phyloP scores from a whole-genome alignment of 2,329 filamentous ascomycete species.

The Pleomassaria siparia region DNA sequence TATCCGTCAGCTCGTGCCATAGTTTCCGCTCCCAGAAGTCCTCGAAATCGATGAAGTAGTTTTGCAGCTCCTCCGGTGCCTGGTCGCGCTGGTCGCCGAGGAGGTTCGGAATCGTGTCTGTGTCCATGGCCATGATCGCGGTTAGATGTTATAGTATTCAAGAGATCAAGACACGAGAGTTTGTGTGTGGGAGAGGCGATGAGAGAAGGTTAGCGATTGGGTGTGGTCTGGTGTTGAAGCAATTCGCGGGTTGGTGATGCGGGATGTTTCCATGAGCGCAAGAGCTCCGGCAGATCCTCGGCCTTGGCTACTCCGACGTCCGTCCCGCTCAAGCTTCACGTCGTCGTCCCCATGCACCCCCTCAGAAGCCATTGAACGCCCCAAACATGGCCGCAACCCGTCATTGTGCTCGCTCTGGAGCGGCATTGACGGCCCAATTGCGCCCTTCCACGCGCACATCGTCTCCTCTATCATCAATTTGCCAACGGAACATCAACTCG shows the following conservation, averaged over 20 bases:
- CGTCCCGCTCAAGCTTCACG: constrained; percentile 17
- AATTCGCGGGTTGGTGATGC: constrained; percentile 11
- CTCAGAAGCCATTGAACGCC: constrained; percentile 42
- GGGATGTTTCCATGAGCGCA: constrained; percentile 11
- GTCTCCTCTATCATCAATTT: constrained; percentile 27
- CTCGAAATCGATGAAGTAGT: constrained; percentile 87
- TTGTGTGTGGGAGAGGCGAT: constrained; percentile 5
- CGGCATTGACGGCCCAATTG: constrained; percentile 37
- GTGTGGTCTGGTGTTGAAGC: constrained; percentile 6
- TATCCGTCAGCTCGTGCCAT: constrained; percentile 97
- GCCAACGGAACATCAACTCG: constrained; percentile 53
- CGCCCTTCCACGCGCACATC: constrained; percentile 29
- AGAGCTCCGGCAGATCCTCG: constrained; percentile 25
- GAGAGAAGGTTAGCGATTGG: constrained; percentile 2
- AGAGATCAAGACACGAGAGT: not conserved
- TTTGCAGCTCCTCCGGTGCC: constrained; percentile 84
- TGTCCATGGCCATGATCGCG: constrained; percentile 65
- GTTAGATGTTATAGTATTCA: not conserved
- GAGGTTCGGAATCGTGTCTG: constrained; percentile 88
- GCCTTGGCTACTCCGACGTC: too few species aligned
- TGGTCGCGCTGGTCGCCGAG: constrained; percentile 86
- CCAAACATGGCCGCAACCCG: constrained; percentile 43
- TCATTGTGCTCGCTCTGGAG: constrained; percentile 43
- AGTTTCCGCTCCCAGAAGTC: constrained; percentile 97
- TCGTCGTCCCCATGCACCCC: constrained; percentile 21